These are phyloP conservation scores for Globisporangium ultimum DNA, from an alignment of 352 stramenopile species.

Conservation along the genomic window DNA sequence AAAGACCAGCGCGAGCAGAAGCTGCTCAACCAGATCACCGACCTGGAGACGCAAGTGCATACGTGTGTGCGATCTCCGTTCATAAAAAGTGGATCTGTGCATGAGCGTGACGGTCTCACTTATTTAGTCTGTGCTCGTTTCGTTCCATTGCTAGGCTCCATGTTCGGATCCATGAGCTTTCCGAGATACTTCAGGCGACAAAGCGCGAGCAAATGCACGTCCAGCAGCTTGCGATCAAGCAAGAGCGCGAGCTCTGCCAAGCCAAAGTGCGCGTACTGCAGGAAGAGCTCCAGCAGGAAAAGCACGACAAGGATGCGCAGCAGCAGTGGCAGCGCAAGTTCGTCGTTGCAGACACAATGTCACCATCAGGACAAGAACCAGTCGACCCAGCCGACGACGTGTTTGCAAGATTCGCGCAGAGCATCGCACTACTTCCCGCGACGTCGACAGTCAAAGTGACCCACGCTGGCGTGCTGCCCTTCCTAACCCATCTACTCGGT, in stretches of 20 bases:
- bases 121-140: not conserved
- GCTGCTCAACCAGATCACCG: conserved; percentile 52
- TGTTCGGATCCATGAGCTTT: conserved; percentile 47
- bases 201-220: conserved; percentile 61
- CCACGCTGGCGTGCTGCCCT: conserved; percentile 55
- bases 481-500: conserved; percentile 51
- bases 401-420: conserved; percentile 71
- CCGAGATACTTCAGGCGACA: conserved; percentile 46
- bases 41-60: conserved; percentile 67
- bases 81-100: not conserved
- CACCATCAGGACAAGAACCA: not conserved
- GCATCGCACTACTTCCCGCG: conserved; percentile 58
- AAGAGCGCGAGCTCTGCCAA: conserved; percentile 46
- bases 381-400: conserved; percentile 47
- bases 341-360: not conserved
- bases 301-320: conserved; percentile 69
- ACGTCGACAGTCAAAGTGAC: conserved; percentile 36
- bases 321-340: conserved; percentile 58
- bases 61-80: conserved; percentile 34
- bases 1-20: conserved; percentile 62
- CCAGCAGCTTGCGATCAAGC: conserved; percentile 44
- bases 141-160: conserved; percentile 34
- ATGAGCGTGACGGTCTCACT: not conserved
- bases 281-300: conserved; percentile 48
- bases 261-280: conserved; percentile 34